Base-by-base conservation (phyloP, 2,329 filamentous ascomycete genomes). In the Scolecobasidium constrictum region DNA sequence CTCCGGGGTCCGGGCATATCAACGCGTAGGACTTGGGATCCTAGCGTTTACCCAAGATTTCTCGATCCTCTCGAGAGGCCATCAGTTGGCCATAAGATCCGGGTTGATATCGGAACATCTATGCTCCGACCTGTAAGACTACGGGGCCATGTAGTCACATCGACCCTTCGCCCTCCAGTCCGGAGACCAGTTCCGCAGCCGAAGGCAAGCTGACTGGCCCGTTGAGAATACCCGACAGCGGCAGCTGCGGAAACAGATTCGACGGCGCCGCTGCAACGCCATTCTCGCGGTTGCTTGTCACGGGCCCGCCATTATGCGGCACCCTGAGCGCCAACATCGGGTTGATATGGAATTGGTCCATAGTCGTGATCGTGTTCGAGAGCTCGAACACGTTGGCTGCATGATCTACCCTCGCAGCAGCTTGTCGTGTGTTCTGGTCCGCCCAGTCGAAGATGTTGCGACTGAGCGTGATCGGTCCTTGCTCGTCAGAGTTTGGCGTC, bases 381-480 rank as follows among this genome's bases (percentile, higher is more conserved):
- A 15, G 35, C 18, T 44, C 42, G n/a, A 28, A 17, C 16, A 19
- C 17, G 34, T 36, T 36, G 9, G 18, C 18, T 9, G 7, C 1
- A 55, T 51, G 34, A 19, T 36, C n/a, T 17, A 11, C n/a, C 9
- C n/a, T 45, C 3, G 51, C 49, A 31, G 26, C n/a, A 7, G n/a
- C 9, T n/a, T 7, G n/a, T 9, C 26, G 26, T 1, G 56, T 52
- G 38, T 61, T 56, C 2, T 55, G 54, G 36, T 61, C 57, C 1
- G 56, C 60, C 56, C 60, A 64, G 28, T 60, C 53, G 2, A 64
- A 53, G 28, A 64, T 64, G 40, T 61, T 58, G 15, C 61, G 48
- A 42, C 56, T 62, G 4, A 64, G 49, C n/a, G 36, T 40, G 9
- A 45, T 40, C 4, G 22, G 28, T 33, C 36, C 34, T 11, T 9